Conservation (phyloP, 1,284 basidiomycete species). For the Trichosporon ovoides region DNA sequence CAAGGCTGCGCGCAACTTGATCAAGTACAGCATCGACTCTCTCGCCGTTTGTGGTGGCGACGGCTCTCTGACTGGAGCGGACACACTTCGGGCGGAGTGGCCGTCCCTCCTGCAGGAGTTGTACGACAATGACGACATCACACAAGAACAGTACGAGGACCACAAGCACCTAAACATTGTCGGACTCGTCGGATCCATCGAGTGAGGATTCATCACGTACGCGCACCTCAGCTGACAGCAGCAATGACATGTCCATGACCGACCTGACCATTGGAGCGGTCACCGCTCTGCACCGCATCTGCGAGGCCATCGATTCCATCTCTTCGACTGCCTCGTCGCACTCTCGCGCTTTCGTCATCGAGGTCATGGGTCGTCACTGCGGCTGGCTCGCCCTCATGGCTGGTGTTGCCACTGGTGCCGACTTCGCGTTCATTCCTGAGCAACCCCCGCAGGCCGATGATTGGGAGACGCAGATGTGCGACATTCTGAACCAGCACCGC, state of each 20-base stretch:
- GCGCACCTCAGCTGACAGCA: slow-evolving; percentile 16
- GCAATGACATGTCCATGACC: slow-evolving; percentile 96
- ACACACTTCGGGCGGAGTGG: slow-evolving; percentile 92
- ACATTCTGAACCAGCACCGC: slow-evolving; percentile 84
- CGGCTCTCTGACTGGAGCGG: slow-evolving; percentile 91
- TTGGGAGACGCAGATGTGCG: slow-evolving; percentile 92
- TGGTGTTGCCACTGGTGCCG: slow-evolving; percentile 87
- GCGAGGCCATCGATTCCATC: slow-evolving; percentile 96
- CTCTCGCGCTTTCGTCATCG: slow-evolving; percentile 94
- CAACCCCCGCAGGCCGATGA: slow-evolving; percentile 68
- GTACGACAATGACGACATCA: slow-evolving; percentile 63
- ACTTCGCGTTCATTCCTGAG: slow-evolving; percentile 97
- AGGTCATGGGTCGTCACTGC: slow-evolving; percentile 98
- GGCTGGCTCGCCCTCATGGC: slow-evolving; percentile 95
- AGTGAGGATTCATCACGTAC: slow-evolving; percentile 48
- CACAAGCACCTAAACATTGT: slow-evolving; percentile 89
- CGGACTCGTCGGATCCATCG: slow-evolving; percentile 94
- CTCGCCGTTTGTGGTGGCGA: slow-evolving; percentile 96
- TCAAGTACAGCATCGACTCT: slow-evolving; percentile 94
- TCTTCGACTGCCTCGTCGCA: slow-evolving; percentile 94
- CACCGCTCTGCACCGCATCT: slow-evolving; percentile 92
- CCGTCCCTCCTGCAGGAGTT: slow-evolving; percentile 71
- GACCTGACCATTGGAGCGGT: slow-evolving; percentile 95
- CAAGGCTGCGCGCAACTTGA: slow-evolving; percentile 80
- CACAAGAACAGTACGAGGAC: slow-evolving; percentile 61